Conservation (phyloP, 2,329 filamentous ascomycete genomes). For the Rutstroemia sp. region DNA sequence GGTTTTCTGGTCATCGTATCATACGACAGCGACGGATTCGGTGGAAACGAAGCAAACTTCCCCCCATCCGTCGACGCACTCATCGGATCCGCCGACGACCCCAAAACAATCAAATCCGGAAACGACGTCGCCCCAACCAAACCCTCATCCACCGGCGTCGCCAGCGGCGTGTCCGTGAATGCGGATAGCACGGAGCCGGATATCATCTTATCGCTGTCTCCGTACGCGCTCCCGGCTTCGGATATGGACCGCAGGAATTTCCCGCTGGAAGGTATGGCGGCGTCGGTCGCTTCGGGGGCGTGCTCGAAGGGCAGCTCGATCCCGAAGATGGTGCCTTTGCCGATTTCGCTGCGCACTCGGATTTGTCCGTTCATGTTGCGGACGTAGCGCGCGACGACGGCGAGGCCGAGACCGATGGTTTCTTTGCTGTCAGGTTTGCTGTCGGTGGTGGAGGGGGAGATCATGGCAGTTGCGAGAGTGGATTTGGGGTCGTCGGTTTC, state of each 20-base stretch:
- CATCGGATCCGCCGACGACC: neutral
- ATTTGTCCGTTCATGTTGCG: constrained; percentile 20
- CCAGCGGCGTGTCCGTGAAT: neutral
- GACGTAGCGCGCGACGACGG: constrained; percentile 20
- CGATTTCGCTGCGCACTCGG: constrained; percentile 14
- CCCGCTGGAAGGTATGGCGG: neutral
- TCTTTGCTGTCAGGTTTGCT: neutral
- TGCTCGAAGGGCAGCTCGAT: constrained; percentile 20
- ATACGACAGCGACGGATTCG: neutral
- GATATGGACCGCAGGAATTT: neutral
- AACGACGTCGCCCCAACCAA: neutral
- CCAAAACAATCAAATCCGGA: neutral
- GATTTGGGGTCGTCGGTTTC: constrained; percentile 32
- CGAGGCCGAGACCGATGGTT: constrained; percentile 20
- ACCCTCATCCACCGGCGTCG: neutral
- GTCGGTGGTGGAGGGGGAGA: neutral
- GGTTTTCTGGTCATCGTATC: neutral
- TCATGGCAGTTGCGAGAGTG: neutral
- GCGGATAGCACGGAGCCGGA: neutral
- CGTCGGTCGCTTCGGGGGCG: neutral
- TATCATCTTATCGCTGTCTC: constrained; percentile 1
- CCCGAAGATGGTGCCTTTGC: constrained; percentile 18
- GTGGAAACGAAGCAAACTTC: neutral
- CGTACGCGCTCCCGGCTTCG: neutral
- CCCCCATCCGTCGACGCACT: neutral